Conservation (phyloP, 805 yeast genomes). For the Millerozyma acaciae region DNA sequence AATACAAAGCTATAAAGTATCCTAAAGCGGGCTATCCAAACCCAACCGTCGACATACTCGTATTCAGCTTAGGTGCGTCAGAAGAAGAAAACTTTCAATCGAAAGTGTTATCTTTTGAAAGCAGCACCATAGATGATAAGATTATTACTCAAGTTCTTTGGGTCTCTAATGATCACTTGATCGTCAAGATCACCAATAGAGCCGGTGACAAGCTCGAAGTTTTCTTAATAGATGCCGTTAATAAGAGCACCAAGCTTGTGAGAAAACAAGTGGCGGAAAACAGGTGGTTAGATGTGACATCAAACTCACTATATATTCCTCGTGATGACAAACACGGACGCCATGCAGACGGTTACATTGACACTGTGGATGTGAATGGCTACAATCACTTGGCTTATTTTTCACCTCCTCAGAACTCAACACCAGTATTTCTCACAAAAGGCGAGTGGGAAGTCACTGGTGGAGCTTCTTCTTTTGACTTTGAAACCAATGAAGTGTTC, state of each 20-base stretch:
- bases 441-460: constrained; percentile 91
- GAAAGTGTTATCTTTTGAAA: constrained; percentile 9
- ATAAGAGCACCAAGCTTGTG: constrained; percentile 29
- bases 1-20: constrained; percentile 45
- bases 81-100: constrained; percentile 14
- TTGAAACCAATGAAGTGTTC: constrained; percentile 44
- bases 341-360: constrained; percentile 66
- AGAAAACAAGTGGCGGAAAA: constrained; percentile 46
- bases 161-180: constrained; percentile 45
- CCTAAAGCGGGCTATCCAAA: constrained; percentile 68
- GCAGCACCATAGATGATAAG: constrained; percentile 31
- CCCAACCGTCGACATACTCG: constrained; percentile 49
- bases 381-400: constrained; percentile 81
- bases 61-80: constrained; percentile 25
- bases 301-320: constrained; percentile 33
- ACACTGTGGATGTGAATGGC: constrained; percentile 58
- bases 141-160: constrained; percentile 62
- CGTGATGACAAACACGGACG: constrained; percentile 31
- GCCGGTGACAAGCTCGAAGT: constrained; percentile 53
- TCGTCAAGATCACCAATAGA: constrained; percentile 63
- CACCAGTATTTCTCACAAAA: constrained; percentile 49
- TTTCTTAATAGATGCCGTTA: constrained; percentile 36
- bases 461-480: constrained; percentile 57
- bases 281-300: constrained; percentile 56
- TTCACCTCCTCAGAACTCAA: constrained; percentile 53